Percentiles rank a stretch among this genome's conserved stretches.
Evolutionary conservation across 1,284 basidiomycete genomes (phyloP).

Genomic region (Malassezia cuniculi): DNA sequence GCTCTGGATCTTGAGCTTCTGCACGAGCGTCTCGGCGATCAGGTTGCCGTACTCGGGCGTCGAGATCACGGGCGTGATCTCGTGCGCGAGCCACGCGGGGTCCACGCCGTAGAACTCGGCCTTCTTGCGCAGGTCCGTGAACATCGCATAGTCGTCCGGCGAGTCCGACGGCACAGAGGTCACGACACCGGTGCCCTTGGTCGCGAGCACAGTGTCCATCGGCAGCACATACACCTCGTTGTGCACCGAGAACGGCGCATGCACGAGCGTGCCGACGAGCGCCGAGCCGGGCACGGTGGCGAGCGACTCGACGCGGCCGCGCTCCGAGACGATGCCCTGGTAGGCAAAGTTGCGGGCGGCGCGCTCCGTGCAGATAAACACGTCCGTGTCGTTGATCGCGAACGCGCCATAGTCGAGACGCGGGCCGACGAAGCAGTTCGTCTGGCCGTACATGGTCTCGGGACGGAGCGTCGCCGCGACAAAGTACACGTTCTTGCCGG

Average conservation of each 20-base stretch:
- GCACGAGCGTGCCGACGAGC: conserved; percentile 78
- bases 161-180: conserved; percentile 97
- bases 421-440: conserved; percentile 91
- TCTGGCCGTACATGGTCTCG: conserved; percentile 97
- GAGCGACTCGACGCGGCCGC: conserved; percentile 32
- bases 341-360: conserved; percentile 95
- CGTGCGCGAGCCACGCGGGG: conserved; percentile 70
- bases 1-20: conserved; percentile 85
- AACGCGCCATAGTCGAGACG: conserved; percentile 84
- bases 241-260: conserved; percentile 70
- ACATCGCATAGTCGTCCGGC: conserved; percentile 85
- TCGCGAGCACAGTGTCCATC: conserved; percentile 91
- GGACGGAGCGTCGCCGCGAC: conserved; percentile 91
- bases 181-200: conserved; percentile 97
- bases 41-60: conserved; percentile 85
- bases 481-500: conserved; percentile 71
- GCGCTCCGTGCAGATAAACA: conserved; percentile 77
- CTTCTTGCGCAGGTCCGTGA: conserved; percentile 89
- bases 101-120: conserved; percentile 92
- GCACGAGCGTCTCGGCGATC: conserved; percentile 73
- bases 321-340: conserved; percentile 59
- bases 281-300: conserved; percentile 52
- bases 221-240: conserved; percentile 87
- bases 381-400: conserved; percentile 54
- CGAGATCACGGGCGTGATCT: conserved; percentile 74